A percentile compares a stretch with the other conserved stretches of the same genome.
phyloP scores from a whole-genome alignment of 768 basidiomycete genomes.

The Russula brevipes region DNA sequence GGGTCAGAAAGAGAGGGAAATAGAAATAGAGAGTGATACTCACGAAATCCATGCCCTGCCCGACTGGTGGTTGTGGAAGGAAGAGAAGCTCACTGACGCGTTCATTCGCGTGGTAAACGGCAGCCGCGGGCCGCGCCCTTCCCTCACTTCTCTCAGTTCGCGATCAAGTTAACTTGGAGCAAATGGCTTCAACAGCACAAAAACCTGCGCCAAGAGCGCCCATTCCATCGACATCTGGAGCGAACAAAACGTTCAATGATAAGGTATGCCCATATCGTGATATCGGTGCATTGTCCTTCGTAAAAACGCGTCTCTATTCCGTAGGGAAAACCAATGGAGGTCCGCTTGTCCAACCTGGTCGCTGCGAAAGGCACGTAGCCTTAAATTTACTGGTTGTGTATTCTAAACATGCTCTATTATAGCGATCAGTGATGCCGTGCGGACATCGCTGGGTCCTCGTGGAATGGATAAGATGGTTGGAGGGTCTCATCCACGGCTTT shows the following conservation, averaged over 20 bases:
- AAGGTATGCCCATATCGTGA: conserved; percentile 44
- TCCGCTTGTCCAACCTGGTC: conserved; percentile 94
- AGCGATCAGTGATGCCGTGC: conserved; percentile 97
- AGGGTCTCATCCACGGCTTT: neutral
- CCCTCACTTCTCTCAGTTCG: neutral
- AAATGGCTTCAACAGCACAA: conserved; percentile 31
- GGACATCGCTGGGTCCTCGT: conserved; percentile 92
- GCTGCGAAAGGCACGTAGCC: conserved; percentile 81
- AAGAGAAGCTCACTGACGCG: conserved; percentile 4
- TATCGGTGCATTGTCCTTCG: conserved; percentile 11
- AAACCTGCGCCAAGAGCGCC: conserved; percentile 24
- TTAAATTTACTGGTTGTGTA: conserved; percentile 12
- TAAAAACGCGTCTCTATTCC: conserved; percentile 29
- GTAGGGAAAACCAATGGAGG: conserved; percentile 97
- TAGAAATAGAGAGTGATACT: neutral
- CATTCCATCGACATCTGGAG: conserved; percentile 14
- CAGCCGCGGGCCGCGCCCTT: neutral
- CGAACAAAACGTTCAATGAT: conserved; percentile 66
- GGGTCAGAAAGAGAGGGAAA: neutral
- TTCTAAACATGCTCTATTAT: conserved; percentile 6
- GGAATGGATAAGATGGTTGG: conserved; percentile 99
- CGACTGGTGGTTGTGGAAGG: neutral
- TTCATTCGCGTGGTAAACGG: conserved; percentile 14
- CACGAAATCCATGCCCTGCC: conserved; percentile 13
- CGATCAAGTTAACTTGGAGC: neutral